phyloP scores from a whole-genome alignment of 2,329 filamentous ascomycete genomes.

The Aspergillus fructus region DNA sequence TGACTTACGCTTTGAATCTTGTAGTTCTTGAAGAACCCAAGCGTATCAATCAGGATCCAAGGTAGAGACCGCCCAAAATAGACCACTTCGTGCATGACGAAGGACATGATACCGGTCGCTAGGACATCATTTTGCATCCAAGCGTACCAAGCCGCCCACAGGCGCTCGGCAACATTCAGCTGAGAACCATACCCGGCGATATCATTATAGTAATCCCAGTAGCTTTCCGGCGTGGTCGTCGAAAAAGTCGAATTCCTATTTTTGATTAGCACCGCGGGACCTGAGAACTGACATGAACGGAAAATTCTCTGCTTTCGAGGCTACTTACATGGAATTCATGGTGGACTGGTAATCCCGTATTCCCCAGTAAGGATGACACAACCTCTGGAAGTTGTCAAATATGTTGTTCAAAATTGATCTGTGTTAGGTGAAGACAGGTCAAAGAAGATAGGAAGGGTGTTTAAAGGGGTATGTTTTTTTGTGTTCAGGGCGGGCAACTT shows the following conservation, averaged over 20 bases:
- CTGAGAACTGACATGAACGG: neutral
- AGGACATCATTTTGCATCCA: conserved; percentile 98
- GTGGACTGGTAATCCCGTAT: conserved; percentile 1
- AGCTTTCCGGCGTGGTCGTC: conserved; percentile 52
- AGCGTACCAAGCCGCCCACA: conserved; percentile 96
- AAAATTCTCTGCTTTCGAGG: neutral
- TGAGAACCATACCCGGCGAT: conserved; percentile 74
- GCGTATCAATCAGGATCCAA: conserved; percentile 87
- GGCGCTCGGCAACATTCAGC: conserved; percentile 79
- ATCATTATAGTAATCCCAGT: conserved; percentile 66
- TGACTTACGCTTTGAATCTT: conserved; percentile 81
- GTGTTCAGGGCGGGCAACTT: conserved; percentile 14
- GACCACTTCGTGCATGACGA: conserved; percentile 87
- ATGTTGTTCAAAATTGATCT: neutral
- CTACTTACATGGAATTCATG: conserved; percentile 23
- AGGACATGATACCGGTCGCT: conserved; percentile 96
- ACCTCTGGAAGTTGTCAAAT: neutral
- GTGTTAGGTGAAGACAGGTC: neutral
- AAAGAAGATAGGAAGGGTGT: neutral
- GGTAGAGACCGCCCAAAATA: conserved; percentile 92
- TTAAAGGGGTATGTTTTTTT: neutral
- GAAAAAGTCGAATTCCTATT: conserved; percentile 48
- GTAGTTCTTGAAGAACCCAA: conserved; percentile 86
- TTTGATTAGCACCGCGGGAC: neutral
- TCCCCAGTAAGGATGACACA: neutral